Evolutionary conservation across 139 green algal genomes (phyloP).

Genomic region (Chlorella ohadii): DNA sequence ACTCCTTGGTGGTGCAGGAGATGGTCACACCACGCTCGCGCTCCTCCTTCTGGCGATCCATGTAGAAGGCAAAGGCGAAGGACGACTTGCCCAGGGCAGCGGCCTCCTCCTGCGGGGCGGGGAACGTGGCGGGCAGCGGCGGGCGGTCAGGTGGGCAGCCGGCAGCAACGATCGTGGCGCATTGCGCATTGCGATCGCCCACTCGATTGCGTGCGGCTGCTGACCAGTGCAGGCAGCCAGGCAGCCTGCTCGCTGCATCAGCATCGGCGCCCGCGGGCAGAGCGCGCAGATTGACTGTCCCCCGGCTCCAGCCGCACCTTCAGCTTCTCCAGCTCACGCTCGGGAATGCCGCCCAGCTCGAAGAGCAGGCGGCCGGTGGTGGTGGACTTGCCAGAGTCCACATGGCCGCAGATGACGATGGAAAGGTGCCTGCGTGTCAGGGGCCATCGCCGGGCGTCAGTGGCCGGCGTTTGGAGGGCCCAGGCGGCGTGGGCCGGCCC

Average conservation of each 20-base stretch:
- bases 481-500: no score
- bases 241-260: not conserved
- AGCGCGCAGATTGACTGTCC: not conserved
- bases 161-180: not conserved
- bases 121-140: not conserved
- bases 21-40: conserved; percentile 96
- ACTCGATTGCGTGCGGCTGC: no score
- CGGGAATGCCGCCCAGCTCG: conserved; percentile 98
- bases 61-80: conserved; percentile 85
- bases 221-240: not conserved
- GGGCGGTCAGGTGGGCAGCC: no score
- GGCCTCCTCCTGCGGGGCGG: conserved; percentile 65
- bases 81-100: conserved; percentile 75
- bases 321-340: conserved; percentile 97
- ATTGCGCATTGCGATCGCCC: not conserved
- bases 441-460: no score
- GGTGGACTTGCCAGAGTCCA: conserved; percentile 93
- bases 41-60: conserved; percentile 98
- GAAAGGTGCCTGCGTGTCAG: conserved; percentile 66
- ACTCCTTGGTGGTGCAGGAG: conserved; percentile 99
- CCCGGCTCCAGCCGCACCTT: conserved; percentile 35
- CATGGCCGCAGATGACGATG: conserved; percentile 69
- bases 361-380: conserved; percentile 98
- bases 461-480: no score
- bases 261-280: not conserved